Evolutionary conservation across 2,329 filamentous ascomycete genomes (phyloP).

Genomic region (Aspergillus transmontanensis): DNA sequence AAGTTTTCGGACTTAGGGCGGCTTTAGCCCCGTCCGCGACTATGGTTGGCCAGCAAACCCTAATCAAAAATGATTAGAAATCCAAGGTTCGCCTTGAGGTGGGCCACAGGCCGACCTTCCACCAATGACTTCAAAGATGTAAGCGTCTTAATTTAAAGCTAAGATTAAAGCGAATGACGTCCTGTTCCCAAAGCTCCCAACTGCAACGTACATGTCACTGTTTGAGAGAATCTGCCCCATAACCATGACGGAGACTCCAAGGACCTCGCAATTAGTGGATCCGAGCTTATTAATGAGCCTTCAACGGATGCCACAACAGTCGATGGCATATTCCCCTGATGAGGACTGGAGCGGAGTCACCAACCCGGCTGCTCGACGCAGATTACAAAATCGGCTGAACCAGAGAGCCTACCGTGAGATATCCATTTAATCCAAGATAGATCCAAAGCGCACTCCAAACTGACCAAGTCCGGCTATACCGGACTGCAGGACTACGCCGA

Average conservation of each 20-base stretch:
- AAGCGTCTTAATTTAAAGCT: background rate
- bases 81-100: background rate
- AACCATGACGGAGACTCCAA: background rate
- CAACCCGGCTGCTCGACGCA: constrained; percentile 16
- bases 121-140: background rate
- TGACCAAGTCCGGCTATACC: background rate
- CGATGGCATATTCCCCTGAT: background rate
- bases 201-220: background rate
- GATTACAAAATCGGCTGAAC: constrained; percentile 27
- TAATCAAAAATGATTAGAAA: background rate
- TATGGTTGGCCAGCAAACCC: background rate
- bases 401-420: constrained; percentile 22
- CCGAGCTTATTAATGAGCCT: background rate
- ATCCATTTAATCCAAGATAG: background rate
- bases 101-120: background rate
- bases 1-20: background rate
- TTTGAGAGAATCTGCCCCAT: too few species aligned
- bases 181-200: background rate
- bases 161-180: background rate
- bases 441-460: background rate
- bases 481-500: background rate
- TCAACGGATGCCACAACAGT: background rate
- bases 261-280: background rate
- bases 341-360: constrained; percentile 20
- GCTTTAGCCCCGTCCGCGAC: too few species aligned